phyloP scores from a whole-genome alignment of 352 stramenopile species.

The Pythium utonaiense region DNA sequence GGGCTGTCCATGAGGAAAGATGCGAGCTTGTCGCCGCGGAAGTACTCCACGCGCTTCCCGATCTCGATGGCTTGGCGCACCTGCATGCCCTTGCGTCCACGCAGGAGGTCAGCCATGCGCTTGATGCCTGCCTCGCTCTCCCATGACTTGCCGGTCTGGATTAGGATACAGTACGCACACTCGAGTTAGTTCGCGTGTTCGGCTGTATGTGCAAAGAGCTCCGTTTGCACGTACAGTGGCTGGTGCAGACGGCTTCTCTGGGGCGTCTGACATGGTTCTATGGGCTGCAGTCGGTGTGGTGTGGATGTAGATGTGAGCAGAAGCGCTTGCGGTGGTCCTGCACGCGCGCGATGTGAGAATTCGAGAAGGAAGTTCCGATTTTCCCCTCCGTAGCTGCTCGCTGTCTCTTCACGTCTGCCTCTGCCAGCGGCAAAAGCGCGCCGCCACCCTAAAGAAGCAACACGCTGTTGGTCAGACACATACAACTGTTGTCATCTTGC shows the following conservation, averaged over 20 bases:
- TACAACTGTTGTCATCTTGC: slow-evolving; percentile 8
- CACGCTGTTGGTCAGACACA: not conserved
- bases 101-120: slow-evolving; percentile 82
- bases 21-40: slow-evolving; percentile 86
- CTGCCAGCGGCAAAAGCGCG: slow-evolving; percentile 1
- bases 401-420: slow-evolving; percentile 17
- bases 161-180: not conserved
- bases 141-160: slow-evolving; percentile 36
- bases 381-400: not conserved
- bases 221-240: not conserved
- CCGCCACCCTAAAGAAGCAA: slow-evolving; percentile 13
- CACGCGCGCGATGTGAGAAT: slow-evolving; percentile 6
- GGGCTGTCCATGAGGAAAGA: slow-evolving; percentile 81
- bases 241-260: not conserved
- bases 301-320: slow-evolving; percentile 1
- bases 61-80: slow-evolving; percentile 88
- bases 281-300: not conserved
- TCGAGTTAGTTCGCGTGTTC: not conserved
- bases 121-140: slow-evolving; percentile 70
- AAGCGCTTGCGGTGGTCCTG: not conserved
- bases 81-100: slow-evolving; percentile 83
- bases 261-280: not conserved
- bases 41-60: slow-evolving; percentile 91
- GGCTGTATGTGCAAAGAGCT: not conserved
- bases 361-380: slow-evolving; percentile 8